Percentiles rank a stretch among this genome's conserved stretches.
Conservation (phyloP, 1,284 basidiomycete genomes). For the Malassezia cuniculi region DNA sequence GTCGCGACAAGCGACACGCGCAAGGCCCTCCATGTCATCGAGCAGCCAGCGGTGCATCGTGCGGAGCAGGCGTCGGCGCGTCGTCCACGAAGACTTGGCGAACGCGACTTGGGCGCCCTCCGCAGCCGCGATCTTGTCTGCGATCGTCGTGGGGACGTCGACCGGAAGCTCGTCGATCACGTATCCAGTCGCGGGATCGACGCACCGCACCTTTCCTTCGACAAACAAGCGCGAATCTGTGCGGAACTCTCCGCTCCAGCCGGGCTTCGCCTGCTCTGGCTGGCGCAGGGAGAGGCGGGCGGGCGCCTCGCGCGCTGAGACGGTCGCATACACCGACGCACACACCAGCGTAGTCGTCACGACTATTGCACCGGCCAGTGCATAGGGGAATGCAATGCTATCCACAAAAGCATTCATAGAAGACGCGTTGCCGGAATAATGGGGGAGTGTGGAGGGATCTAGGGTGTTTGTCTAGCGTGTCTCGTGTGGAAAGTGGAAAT, state of each 20-base stretch:
- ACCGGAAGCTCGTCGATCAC: constrained; percentile 61
- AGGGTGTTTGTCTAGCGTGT: too few species aligned
- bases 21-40: constrained; percentile 69
- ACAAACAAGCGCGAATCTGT: constrained; percentile 1
- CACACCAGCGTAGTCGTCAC: too few species aligned
- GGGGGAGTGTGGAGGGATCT: too few species aligned
- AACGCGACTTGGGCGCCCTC: constrained; percentile 59
- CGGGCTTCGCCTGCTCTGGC: constrained; percentile 19
- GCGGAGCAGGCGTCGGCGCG: constrained; percentile 65
- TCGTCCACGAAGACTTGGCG: constrained; percentile 59
- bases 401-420: too few species aligned
- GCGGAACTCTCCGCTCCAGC: constrained; percentile 23
- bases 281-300: constrained; percentile 12
- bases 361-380: too few species aligned
- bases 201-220: constrained; percentile 61
- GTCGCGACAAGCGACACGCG: constrained; percentile 79
- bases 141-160: constrained; percentile 58
- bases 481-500: too few species aligned
- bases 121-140: constrained; percentile 58
- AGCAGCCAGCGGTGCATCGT: constrained; percentile 82
- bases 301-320: constrained; percentile 1
- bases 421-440: too few species aligned
- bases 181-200: constrained; percentile 73
- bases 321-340: too few species aligned
- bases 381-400: too few species aligned